These are phyloP conservation scores for Poa pratensis DNA, from an alignment of 176 grass and related monocot genomes.

Conservation along the genomic window DNA sequence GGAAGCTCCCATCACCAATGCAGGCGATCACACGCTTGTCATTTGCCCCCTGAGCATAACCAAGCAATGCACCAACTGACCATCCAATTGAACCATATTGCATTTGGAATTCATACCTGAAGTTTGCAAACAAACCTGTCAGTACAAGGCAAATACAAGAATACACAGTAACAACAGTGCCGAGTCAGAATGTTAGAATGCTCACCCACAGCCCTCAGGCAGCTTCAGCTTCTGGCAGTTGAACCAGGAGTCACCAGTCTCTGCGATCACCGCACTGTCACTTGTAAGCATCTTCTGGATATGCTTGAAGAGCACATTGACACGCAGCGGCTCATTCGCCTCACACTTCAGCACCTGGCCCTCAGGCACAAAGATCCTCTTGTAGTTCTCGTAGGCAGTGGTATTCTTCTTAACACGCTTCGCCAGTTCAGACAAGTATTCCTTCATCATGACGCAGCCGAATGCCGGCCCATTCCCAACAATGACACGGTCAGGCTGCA, in stretches of 20 bases:
- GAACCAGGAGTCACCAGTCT: constrained; percentile 94
- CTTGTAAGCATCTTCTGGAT: constrained; percentile 71
- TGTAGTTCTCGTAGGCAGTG: constrained; percentile 53
- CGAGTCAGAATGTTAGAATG: constrained; percentile 30
- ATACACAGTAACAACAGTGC: background rate
- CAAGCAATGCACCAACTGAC: constrained; percentile 51
- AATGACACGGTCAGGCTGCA: constrained; percentile 54
- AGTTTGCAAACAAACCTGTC: background rate
- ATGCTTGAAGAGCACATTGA: constrained; percentile 86
- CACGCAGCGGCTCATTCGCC: constrained; percentile 69
- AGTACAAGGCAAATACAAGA: constrained; percentile 3
- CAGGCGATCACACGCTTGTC: constrained; percentile 61
- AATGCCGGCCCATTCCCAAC: constrained; percentile 55
- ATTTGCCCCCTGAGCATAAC: constrained; percentile 52
- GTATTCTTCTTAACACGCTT: constrained; percentile 52
- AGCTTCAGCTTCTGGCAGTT: constrained; percentile 89
- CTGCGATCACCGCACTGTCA: constrained; percentile 68
- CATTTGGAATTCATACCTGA: constrained; percentile 74
- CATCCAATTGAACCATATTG: constrained; percentile 65
- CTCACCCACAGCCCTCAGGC: constrained; percentile 83
- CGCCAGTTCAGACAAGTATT: constrained; percentile 52
- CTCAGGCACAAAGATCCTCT: constrained; percentile 80
- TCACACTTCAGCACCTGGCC: constrained; percentile 50
- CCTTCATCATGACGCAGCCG: constrained; percentile 60
- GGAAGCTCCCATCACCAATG: constrained; percentile 62